Conservation (phyloP, 768 basidiomycete genomes). For the Lactarius vividus region DNA sequence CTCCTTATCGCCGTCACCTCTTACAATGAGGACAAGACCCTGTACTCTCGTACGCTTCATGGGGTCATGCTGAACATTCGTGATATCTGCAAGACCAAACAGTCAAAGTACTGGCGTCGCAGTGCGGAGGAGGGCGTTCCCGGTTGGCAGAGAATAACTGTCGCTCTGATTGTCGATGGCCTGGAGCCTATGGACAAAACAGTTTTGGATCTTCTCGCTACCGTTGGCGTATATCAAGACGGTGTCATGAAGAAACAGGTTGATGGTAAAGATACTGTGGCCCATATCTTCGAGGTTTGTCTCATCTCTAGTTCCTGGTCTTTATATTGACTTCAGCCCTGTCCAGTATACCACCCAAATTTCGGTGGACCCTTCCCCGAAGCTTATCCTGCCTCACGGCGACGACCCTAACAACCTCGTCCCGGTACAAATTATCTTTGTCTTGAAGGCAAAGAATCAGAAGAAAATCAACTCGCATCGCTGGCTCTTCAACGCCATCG, state of each 20-base stretch:
- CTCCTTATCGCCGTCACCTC: constrained; percentile 92
- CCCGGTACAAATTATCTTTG: constrained; percentile 88
- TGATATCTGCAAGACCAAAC: constrained; percentile 95
- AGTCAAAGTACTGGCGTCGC: constrained; percentile 87
- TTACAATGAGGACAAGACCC: constrained; percentile 89
- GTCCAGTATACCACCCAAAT: constrained; percentile 92
- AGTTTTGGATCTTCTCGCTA: constrained; percentile 83
- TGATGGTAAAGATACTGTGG: constrained; percentile 85
- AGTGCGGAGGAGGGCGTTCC: constrained; percentile 81
- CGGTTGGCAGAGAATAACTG: constrained; percentile 88
- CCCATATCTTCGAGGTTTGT: constrained; percentile 89
- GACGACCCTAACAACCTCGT: constrained; percentile 91
- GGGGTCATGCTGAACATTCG: constrained; percentile 98
- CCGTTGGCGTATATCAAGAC: constrained; percentile 91
- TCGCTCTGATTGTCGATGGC: constrained; percentile 89
- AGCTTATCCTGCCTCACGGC: constrained; percentile 84
- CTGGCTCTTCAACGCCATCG: constrained; percentile 95
- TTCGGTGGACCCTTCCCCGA: constrained; percentile 87
- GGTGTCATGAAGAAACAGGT: constrained; percentile 93
- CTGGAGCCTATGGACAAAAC: constrained; percentile 95
- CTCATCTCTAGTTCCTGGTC: background rate
- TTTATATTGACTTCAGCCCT: constrained; percentile 13
- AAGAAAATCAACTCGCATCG: constrained; percentile 97
- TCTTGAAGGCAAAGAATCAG: constrained; percentile 90
- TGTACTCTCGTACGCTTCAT: constrained; percentile 90